Base-by-base conservation (phyloP, 2,329 filamentous ascomycete species). In the Aspergillus pseudonomiae region DNA sequence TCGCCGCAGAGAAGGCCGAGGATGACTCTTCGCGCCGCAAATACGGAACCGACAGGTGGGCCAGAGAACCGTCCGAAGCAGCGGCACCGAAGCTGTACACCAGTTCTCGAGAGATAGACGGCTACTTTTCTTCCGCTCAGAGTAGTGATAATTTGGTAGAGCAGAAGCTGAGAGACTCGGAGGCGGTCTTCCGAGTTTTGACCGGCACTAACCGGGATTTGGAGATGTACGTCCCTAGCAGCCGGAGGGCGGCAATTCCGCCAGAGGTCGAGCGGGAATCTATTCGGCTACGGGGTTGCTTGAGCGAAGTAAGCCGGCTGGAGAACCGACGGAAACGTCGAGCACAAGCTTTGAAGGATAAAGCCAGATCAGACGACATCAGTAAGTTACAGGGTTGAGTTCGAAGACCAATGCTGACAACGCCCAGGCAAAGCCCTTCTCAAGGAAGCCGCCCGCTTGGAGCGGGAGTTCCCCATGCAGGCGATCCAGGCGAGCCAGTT, bases 1-100 rank as follows among this genome's bases (percentile, higher is more conserved):
- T 99, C 1, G 86, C 88, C 1, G 87, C 90, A 0, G 95, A 99
- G 77, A 89, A 90, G 63, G 89, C 91, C 19, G 94, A 98, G 73
- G 94, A 99, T 69, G 87, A 92, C 63, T 84, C 86, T 24, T 83
- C 94, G 10, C 87, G 92, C 21, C 82, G 84, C 61, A 94, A 90
- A 73, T 94, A 93, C 73, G 95, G 95, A 26, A 97, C 94, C 0
- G 91, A 94, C 63, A 85, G 92, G 65, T 99, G 95, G 95, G 79
- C 80, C 16, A 87, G 94, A 30, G 84, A 86, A 0, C 83, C 90
- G 24, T 92, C 92, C 5, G 85, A 88, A 39, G 82, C 84, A 21
- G 94, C 94, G 28, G 86, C 89, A 14, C 80, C 77, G 4, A 93
- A 93, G 74, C 83, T 96, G 1, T 94, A 92, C 83, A 84, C 83